Conservation (phyloP, 768 basidiomycete genomes). For the Termitomyces sp. region DNA sequence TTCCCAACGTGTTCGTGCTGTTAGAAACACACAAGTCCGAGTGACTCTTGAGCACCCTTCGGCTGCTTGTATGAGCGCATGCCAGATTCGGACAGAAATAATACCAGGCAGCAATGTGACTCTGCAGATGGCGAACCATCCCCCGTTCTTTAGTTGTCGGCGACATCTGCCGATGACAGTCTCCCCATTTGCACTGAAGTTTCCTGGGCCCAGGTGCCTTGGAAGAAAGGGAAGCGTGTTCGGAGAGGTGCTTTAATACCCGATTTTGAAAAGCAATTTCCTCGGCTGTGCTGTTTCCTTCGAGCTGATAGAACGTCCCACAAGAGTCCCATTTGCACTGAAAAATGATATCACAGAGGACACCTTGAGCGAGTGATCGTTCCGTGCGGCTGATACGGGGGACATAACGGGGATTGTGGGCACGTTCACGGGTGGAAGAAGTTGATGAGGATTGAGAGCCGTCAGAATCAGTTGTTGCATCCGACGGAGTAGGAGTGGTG, state of each 20-base stretch:
- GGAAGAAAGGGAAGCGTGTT: not conserved
- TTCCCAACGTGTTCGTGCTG: not conserved
- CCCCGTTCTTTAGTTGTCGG: not conserved
- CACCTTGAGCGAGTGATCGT: not conserved
- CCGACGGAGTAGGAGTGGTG: not conserved
- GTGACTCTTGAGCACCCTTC: not conserved
- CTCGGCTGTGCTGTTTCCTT: not conserved
- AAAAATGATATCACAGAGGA: not conserved
- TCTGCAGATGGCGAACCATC: conserved; percentile 1
- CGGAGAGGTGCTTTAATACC: not conserved
- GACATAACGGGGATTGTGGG: not conserved
- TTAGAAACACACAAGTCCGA: not conserved
- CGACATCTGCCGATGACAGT: not conserved
- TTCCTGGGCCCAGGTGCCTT: not conserved
- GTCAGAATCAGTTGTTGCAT: not conserved
- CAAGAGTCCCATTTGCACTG: not conserved
- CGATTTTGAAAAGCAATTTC: not conserved
- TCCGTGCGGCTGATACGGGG: not conserved
- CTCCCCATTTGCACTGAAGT: not conserved
- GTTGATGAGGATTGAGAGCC: not conserved
- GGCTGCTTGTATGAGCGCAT: conserved; percentile 1
- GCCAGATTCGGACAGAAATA: not conserved
- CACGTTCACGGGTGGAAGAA: not conserved
- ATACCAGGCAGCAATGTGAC: not conserved
- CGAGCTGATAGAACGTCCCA: not conserved